Conservation (phyloP, 805 yeast genomes). For the Candida jianshihensis region DNA sequence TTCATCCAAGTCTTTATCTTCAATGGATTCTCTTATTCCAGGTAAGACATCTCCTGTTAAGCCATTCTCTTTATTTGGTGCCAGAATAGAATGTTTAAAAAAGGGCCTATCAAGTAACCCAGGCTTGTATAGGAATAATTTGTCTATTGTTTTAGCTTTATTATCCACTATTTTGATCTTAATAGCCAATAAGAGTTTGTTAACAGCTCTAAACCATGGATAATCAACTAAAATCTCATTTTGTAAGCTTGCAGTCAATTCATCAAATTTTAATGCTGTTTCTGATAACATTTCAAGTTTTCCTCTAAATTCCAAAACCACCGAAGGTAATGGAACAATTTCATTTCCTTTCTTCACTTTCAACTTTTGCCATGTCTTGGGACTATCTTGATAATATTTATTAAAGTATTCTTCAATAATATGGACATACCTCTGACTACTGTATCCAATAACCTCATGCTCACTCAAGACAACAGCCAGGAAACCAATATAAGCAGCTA, state of each 20-base stretch:
- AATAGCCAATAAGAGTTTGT: constrained; percentile 53
- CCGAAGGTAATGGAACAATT: constrained; percentile 1
- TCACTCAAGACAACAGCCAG: constrained; percentile 48
- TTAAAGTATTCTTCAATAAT: constrained; percentile 33
- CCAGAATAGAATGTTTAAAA: constrained; percentile 60
- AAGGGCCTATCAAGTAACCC: constrained; percentile 47
- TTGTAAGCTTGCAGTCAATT: constrained; percentile 39
- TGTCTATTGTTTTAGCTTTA: constrained; percentile 47
- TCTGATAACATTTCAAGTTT: constrained; percentile 3
- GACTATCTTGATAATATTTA: constrained; percentile 17
- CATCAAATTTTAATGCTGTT: constrained; percentile 35
- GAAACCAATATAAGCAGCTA: constrained; percentile 56
- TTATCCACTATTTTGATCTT: constrained; percentile 47
- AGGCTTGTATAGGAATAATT: constrained; percentile 40
- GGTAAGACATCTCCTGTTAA: constrained; percentile 49
- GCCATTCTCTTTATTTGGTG: constrained; percentile 50
- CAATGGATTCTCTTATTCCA: constrained; percentile 49
- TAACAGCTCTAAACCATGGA: constrained; percentile 67
- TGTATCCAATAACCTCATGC: constrained; percentile 46
- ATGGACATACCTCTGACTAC: constrained; percentile 39
- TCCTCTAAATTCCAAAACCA: constrained; percentile 4
- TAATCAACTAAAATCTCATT: constrained; percentile 51
- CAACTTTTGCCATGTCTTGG: constrained; percentile 25
- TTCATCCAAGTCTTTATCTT: constrained; percentile 34
- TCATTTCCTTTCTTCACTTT: constrained; percentile 1